These are phyloP conservation scores for Plectranthus barbatus DNA, from an alignment of 257 asterid genomes.

Conservation along the genomic window DNA sequence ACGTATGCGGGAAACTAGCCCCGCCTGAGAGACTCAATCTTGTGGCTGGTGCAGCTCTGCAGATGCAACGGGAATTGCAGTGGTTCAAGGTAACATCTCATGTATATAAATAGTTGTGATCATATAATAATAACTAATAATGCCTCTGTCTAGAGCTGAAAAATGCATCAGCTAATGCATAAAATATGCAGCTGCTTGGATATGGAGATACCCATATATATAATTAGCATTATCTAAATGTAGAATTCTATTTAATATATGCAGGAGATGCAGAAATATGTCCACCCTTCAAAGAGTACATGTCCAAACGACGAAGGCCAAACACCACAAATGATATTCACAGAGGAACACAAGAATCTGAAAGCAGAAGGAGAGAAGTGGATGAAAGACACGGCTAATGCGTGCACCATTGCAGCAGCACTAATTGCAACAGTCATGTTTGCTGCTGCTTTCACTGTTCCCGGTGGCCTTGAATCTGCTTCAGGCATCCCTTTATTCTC, in stretches of 20 bases:
- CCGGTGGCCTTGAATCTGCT: neutral
- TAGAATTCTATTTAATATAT: no score
- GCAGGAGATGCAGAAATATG: conserved; percentile 14
- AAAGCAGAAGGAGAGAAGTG: conserved; percentile 15
- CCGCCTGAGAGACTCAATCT: conserved; percentile 2
- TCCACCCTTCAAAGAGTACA: neutral
- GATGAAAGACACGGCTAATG: conserved; percentile 23
- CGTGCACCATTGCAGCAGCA: conserved; percentile 17
- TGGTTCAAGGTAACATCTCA: conserved; percentile 10
- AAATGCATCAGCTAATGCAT: no score
- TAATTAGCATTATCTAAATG: no score
- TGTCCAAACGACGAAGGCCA: neutral
- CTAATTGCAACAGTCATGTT: conserved; percentile 19
- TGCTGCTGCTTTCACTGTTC: conserved; percentile 16
- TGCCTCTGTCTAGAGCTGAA: no score
- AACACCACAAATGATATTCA: conserved; percentile 14
- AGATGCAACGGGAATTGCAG: conserved; percentile 15
- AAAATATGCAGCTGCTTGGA: no score
- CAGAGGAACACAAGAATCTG: conserved; percentile 9
- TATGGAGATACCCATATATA: no score
- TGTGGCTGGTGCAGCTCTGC: conserved; percentile 9
- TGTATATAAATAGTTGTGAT: no score
- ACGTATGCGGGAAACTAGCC: neutral
- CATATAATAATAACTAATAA: no score
- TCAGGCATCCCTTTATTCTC: neutral